Conservation (phyloP, 75 land plant species). For the Cryptomeria japonica region DNA sequence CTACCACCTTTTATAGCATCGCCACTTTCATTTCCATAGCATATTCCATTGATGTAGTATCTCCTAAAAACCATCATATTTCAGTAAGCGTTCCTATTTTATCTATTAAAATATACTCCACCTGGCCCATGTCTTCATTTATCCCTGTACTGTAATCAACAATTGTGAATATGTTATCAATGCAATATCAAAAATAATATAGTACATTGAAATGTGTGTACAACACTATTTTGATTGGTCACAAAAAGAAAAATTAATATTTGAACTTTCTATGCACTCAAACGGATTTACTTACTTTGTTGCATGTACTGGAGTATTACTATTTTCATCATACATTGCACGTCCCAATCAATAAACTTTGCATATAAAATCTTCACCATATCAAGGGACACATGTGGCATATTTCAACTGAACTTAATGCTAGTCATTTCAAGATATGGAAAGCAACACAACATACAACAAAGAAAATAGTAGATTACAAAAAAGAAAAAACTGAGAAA, state of each 20-base stretch:
- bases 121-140: constrained; percentile 97
- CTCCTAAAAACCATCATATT: constrained; percentile 92
- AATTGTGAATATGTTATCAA: not conserved
- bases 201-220: constrained; percentile 3
- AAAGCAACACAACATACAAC: not conserved
- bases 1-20: constrained; percentile 80
- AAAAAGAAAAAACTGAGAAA: not conserved
- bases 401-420: not conserved
- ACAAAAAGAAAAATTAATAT: too few species aligned
- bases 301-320: constrained; percentile 84
- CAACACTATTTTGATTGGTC: too few species aligned
- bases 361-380: constrained; percentile 94
- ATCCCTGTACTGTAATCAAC: constrained; percentile 88
- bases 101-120: constrained; percentile 97
- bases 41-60: constrained; percentile 84
- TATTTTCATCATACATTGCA: constrained; percentile 90
- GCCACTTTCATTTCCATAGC: constrained; percentile 83
- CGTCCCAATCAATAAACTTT: constrained; percentile 97
- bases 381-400: constrained; percentile 86
- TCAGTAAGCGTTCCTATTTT: constrained; percentile 99
- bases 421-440: not conserved
- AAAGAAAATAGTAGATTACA: not conserved
- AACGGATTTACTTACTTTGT: constrained; percentile 63
- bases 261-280: too few species aligned
- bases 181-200: not conserved